Evolutionary conservation across 768 basidiomycete genomes (phyloP).

Genomic region (Amanita polypyramis): DNA sequence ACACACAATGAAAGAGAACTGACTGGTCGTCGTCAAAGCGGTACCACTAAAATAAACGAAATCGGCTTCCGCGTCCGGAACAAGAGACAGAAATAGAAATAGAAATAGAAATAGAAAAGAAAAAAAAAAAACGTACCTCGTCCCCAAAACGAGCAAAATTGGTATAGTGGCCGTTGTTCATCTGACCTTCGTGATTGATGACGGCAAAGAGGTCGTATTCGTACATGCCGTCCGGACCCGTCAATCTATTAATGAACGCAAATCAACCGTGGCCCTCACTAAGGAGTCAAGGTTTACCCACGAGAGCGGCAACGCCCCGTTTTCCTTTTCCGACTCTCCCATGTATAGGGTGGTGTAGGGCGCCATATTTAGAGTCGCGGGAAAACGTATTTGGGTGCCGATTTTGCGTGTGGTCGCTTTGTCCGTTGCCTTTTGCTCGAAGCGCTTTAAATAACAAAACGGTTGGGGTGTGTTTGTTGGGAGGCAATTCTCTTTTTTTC

Average conservation of each 20-base stretch:
- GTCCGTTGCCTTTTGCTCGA: slow-evolving; percentile 76
- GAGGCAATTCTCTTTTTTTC: too few relatives aligned
- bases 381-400: slow-evolving; percentile 73
- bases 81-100: too few relatives aligned
- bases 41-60: slow-evolving; percentile 56
- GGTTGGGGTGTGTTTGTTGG: too few relatives aligned
- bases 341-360: slow-evolving; percentile 66
- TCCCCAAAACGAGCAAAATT: slow-evolving; percentile 78
- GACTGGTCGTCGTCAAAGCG: slow-evolving; percentile 92
- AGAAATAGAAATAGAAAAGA: too few relatives aligned
- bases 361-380: slow-evolving; percentile 78
- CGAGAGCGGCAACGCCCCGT: slow-evolving; percentile 16
- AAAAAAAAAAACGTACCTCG: slow-evolving; percentile 43
- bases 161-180: slow-evolving; percentile 93
- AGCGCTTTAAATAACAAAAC: slow-evolving; percentile 48
- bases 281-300: slow-evolving; percentile 14
- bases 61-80: neutral
- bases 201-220: slow-evolving; percentile 90
- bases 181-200: slow-evolving; percentile 89
- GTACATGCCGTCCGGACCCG: slow-evolving; percentile 61
- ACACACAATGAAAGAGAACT: slow-evolving; percentile 15
- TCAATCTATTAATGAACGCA: slow-evolving; percentile 21
- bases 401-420: slow-evolving; percentile 71
- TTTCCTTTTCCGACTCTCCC: slow-evolving; percentile 39
- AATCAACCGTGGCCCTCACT: neutral